Percentiles rank a stretch among this genome's conserved stretches.
Conservation (phyloP, 2,329 filamentous ascomycete species). For the Ramularia endophylla region DNA sequence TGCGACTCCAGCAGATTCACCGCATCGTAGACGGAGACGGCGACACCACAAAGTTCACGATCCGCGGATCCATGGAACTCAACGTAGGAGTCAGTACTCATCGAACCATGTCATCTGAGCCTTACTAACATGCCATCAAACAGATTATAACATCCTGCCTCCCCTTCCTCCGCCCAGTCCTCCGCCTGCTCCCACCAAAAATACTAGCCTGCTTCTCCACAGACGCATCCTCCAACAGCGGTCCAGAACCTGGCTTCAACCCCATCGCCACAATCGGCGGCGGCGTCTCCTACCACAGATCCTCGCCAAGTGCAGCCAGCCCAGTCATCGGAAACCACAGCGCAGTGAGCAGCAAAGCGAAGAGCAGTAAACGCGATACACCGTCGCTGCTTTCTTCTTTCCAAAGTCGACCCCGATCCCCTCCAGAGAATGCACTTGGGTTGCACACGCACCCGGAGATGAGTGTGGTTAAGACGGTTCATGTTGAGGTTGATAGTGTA, state of each 20-base stretch:
- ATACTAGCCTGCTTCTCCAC: constrained; percentile 8
- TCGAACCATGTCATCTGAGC: not conserved
- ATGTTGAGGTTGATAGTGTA: constrained; percentile 11
- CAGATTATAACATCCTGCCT: constrained; percentile 18
- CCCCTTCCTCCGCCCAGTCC: constrained; percentile 13
- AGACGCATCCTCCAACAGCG: constrained; percentile 1
- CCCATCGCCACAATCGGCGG: constrained; percentile 7
- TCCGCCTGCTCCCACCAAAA: constrained; percentile 10
- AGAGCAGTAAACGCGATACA: not conserved
- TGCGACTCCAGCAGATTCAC: constrained; percentile 13
- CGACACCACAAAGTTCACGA: constrained; percentile 13
- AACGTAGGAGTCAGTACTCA: constrained; percentile 12
- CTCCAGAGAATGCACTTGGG: not conserved
- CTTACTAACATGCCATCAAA: too few relatives aligned
- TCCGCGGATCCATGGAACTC: constrained; percentile 13
- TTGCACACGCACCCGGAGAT: not conserved
- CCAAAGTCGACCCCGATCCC: not conserved
- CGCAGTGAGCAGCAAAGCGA: constrained; percentile 5
- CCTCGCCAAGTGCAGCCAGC: constrained; percentile 2
- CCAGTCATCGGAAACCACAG: constrained; percentile 1
- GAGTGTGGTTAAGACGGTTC: constrained; percentile 10
- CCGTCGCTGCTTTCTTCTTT: not conserved
- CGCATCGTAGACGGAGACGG: constrained; percentile 14
- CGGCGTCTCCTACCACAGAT: constrained; percentile 2
- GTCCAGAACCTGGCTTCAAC: constrained; percentile 1